These are phyloP conservation scores for Cyclotella sp. DNA, from an alignment of 108 stramenopile species.

Conservation along the genomic window DNA sequence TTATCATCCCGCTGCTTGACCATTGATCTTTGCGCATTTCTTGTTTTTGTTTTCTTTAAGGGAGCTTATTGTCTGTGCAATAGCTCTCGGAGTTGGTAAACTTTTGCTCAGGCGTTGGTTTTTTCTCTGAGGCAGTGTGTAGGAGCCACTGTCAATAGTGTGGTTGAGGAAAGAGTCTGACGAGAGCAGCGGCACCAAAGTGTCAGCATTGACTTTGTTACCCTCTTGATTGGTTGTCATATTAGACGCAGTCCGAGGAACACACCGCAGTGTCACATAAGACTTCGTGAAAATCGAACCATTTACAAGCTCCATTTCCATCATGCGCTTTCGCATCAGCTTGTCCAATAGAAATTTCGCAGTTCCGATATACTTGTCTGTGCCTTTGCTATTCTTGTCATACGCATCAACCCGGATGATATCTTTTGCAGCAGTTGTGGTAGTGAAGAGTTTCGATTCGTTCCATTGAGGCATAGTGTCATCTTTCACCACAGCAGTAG, in stretches of 20 bases:
- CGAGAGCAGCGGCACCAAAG: no score
- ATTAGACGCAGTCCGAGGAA: neutral
- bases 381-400: conserved; percentile 51
- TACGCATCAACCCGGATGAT: conserved; percentile 58
- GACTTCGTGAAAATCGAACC: conserved; percentile 9
- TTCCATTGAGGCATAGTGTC: conserved; percentile 34
- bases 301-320: conserved; percentile 53
- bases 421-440: conserved; percentile 1
- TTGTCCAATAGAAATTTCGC: conserved; percentile 47
- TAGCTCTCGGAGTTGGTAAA: neutral
- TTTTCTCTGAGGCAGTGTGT: neutral
- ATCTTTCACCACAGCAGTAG: conserved; percentile 56
- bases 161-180: no score
- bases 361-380: conserved; percentile 50
- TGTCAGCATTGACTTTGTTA: no score
- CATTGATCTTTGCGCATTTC: no score
- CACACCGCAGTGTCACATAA: conserved; percentile 24
- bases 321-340: conserved; percentile 51
- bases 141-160: neutral
- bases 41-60: no score
- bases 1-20: no score
- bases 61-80: no score
- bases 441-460: conserved; percentile 47
- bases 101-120: neutral
- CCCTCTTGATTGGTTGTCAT: no score